Evolutionary conservation across 2,329 filamentous ascomycete species (phyloP), one percentile per base, ranked within the genome.

Genomic region (Scedosporium apiospermum): DNA sequence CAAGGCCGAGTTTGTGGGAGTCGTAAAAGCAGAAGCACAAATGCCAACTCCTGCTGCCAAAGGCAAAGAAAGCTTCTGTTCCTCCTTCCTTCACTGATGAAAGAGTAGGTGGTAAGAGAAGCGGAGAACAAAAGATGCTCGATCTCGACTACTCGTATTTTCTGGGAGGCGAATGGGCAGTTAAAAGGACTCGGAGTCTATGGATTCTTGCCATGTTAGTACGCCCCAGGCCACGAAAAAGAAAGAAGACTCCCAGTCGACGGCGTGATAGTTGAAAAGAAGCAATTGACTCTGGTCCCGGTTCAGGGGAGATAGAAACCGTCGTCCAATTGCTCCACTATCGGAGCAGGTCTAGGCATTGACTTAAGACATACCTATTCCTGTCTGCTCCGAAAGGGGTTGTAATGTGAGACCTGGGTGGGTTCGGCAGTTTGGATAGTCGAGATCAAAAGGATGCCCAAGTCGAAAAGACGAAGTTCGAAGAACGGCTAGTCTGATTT

Each of bases 321-420:
- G 46, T 27, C 26, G 18, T 7, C 14, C 41, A 23, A 26, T 44
- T 27, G 23, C 58, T 27, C 30, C 18, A 44, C 18, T 12, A 30
- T 9, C 44, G 30, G 38, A 60, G 58, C 7, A 5, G 42, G 21
- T 51, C 58, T 27, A 46, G 58, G 58, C 42, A 60, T 38, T 60
- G 38, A 34, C 34, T 12, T 60, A 42, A 60, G 58, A 60, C 58
- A 60, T 60, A 60, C 58, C 23, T 60, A 51, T 49, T 60, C 42
- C 58, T 18, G 16, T 44, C 16, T 51, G 44, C 27, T 49, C 42
- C 46, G 14, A 38, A 18, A 21, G 42, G 41, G 16, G 26, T 27
- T 27, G 30, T 38, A 16, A 44, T 23, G 34, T 14, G 58, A 46
- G 42, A 46, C 38, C 21, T 21, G 12, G 16, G 55, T 16, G 55